Evolutionary conservation across 345 rosid species (phyloP), one percentile per base, ranked within the genome.

Genomic region (Excoecaria cochinchinensis): DNA sequence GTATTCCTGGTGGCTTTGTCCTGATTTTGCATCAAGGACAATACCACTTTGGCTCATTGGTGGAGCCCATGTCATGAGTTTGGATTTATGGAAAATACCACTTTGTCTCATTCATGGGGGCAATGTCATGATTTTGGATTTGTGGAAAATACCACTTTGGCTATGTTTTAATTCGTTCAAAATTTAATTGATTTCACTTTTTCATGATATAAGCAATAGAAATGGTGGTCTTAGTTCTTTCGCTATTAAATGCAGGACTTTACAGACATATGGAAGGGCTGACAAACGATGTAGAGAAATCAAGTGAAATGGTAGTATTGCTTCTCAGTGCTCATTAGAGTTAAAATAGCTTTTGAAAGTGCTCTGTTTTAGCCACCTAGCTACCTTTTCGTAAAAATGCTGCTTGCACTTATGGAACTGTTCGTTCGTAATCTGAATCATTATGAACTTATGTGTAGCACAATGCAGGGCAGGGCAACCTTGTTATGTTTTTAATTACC

Each of bases 231-330:
- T 12, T 14, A 15, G 16, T 12, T 31, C 13, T 31, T 31, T 31
- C 1, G 31, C 31, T 31, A 31, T 31, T 31, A 31, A 31, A 38
- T 55, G 21, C 82, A 74, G 78, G 77, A 47, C 71, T 79, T 44
- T 63, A 77, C 44, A 66, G 59, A 71, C 67, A 72, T 22, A 66
- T 77, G 80, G 80, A 77, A 22, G 52, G 89, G 24, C 80, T 95
- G 78, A 86, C 94, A 19, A 84, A 88, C 82, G 96, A 93, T 81
- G 90, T 89, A 8, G 98, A 93, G 83, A 89, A 90, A 81, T 92
- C 98, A 56, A 91, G 90, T 84, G 99, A 90, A 86, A 86, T 79
- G 94, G 97, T 95, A 3, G n/a, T 55, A 15, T 31, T 62, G 13
- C 21, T 36, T 31, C 21, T 62, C n/a, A 64, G 2, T 40, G 48